A percentile compares a stretch with the other conserved stretches of the same genome.
Conservation (phyloP, 176 grass and related monocot genomes). For the Zizania latifolia region DNA sequence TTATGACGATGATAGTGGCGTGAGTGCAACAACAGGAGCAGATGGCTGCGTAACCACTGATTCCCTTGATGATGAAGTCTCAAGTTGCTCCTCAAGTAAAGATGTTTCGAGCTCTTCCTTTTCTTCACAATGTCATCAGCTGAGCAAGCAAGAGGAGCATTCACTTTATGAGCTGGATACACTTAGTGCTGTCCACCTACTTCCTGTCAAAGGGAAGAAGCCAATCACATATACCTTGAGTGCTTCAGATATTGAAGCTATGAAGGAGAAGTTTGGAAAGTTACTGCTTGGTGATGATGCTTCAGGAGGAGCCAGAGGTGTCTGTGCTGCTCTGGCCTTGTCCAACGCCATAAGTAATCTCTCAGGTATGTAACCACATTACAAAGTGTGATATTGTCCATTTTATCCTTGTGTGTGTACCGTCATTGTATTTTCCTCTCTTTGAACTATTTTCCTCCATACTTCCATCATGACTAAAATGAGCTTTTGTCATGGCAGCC, state of each 20-base stretch:
- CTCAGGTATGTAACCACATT: slow-evolving; percentile 81
- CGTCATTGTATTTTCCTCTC: too few species aligned
- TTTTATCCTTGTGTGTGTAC: too few species aligned
- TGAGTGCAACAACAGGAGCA: slow-evolving; percentile 47
- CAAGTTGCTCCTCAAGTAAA: slow-evolving; percentile 90
- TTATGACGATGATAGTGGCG: slow-evolving; percentile 73
- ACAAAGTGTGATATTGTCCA: slow-evolving; percentile 4
- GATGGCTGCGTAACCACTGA: slow-evolving; percentile 59
- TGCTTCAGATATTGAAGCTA: slow-evolving; percentile 66
- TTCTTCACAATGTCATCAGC: slow-evolving; percentile 50
- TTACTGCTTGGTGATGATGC: slow-evolving; percentile 88
- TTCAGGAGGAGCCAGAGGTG: slow-evolving; percentile 68
- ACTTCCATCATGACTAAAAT: slow-evolving; percentile 3
- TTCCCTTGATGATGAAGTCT: slow-evolving; percentile 80
- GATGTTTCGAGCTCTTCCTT: slow-evolving; percentile 63
- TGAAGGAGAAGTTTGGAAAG: slow-evolving; percentile 88
- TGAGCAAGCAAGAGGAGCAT: slow-evolving; percentile 59
- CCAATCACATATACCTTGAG: slow-evolving; percentile 58
- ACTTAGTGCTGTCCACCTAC: slow-evolving; percentile 43
- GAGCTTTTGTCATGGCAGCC: slow-evolving; percentile 32
- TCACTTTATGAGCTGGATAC: slow-evolving; percentile 51
- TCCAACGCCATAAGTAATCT: slow-evolving; percentile 87
- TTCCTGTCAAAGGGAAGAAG: slow-evolving; percentile 68
- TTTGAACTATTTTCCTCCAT: not conserved
- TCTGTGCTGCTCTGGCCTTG: slow-evolving; percentile 70